A percentile compares a stretch with the other conserved stretches of the same genome.
These are phyloP conservation scores for Ogataea saltuana DNA, from an alignment of 805 yeast species.

Conservation along the genomic window DNA sequence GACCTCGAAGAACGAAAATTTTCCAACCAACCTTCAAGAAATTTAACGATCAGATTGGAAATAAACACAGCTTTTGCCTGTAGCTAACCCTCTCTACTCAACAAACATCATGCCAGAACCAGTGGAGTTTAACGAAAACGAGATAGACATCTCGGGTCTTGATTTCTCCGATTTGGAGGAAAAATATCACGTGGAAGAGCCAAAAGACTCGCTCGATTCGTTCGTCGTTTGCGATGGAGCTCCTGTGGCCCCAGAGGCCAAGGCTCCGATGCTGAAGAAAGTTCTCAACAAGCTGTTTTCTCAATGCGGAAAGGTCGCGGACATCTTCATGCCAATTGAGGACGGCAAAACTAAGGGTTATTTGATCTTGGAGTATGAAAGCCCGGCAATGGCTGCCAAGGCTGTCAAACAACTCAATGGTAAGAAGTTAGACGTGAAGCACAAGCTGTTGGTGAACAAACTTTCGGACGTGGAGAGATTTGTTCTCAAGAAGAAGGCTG, in stretches of 20 bases:
- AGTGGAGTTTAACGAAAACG: conserved; percentile 32
- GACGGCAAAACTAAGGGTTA: conserved; percentile 83
- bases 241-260: conserved; percentile 90
- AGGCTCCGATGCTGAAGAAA: conserved; percentile 78
- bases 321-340: conserved; percentile 79
- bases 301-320: conserved; percentile 76
- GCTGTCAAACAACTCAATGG: conserved; percentile 82
- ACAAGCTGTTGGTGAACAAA: conserved; percentile 81
- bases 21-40: conserved; percentile 4
- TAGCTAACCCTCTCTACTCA: neutral
- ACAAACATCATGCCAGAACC: conserved; percentile 23
- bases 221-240: conserved; percentile 92
- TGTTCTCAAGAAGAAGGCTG: conserved; percentile 63
- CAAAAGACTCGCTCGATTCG: conserved; percentile 64
- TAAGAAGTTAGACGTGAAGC: conserved; percentile 91
- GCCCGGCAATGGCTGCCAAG: conserved; percentile 64
- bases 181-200: conserved; percentile 59
- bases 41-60: conserved; percentile 1
- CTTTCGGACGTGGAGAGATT: conserved; percentile 80
- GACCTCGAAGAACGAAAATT: neutral
- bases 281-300: conserved; percentile 81
- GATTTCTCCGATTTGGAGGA: conserved; percentile 86
- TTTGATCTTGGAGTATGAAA: conserved; percentile 78
- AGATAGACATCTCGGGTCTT: conserved; percentile 57
- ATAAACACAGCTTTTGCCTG: neutral